Evolutionary conservation across 1,284 basidiomycete genomes (phyloP).

Genomic region (Moniliella sp.): DNA sequence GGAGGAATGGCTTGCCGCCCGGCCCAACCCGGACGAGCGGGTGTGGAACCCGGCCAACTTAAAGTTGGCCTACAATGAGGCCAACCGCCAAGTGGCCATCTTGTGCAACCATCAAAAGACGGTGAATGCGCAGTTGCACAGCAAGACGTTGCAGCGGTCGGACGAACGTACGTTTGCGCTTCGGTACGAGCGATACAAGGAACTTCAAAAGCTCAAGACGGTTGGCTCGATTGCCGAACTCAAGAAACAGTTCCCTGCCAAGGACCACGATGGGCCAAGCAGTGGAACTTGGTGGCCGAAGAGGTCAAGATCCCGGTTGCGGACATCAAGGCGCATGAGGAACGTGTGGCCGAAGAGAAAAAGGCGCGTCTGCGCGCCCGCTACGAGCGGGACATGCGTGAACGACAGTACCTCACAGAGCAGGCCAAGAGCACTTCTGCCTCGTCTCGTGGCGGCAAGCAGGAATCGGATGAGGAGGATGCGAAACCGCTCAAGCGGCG

Average conservation of each 20-base stretch:
- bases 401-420: constrained; percentile 22
- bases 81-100: constrained; percentile 31
- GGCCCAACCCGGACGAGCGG: constrained; percentile 19
- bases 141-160: constrained; percentile 3
- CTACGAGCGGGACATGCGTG: constrained; percentile 41
- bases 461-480: no score
- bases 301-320: constrained; percentile 87
- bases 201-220: constrained; percentile 27
- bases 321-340: constrained; percentile 63
- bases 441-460: no score
- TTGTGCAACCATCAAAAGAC: constrained; percentile 34
- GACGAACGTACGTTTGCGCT: constrained; percentile 3
- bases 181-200: constrained; percentile 29
- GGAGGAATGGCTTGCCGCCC: constrained; percentile 20
- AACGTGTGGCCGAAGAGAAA: constrained; percentile 38
- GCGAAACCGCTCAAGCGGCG: constrained; percentile 1
- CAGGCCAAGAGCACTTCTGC: no score
- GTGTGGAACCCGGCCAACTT: constrained; percentile 22
- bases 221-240: constrained; percentile 40
- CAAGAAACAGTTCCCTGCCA: constrained; percentile 41
- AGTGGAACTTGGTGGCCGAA: constrained; percentile 39
- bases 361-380: constrained; percentile 50
- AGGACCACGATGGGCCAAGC: constrained; percentile 45
- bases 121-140: constrained; percentile 15
- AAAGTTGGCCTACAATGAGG: constrained; percentile 28